phyloP scores from a whole-genome alignment of 805 yeast genomes.

The Barnettozyma salicaria region DNA sequence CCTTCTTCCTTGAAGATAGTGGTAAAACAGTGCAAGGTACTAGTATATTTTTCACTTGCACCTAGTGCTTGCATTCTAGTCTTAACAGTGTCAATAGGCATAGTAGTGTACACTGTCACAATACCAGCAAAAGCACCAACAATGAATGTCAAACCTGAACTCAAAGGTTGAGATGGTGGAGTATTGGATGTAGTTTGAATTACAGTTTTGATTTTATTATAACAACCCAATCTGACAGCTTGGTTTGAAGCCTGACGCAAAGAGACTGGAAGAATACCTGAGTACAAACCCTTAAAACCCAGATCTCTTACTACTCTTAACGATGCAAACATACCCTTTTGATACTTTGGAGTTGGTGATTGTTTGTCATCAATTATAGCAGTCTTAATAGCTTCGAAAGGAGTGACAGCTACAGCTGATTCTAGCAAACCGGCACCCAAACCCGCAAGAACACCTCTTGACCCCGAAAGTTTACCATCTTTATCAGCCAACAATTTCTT shows the following conservation, averaged over 20 bases:
- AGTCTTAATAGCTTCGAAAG: slow-evolving; percentile 94
- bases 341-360: slow-evolving; percentile 69
- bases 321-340: slow-evolving; percentile 51
- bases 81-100: slow-evolving; percentile 95
- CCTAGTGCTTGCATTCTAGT: slow-evolving; percentile 95
- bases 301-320: slow-evolving; percentile 62
- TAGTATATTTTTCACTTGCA: slow-evolving; percentile 59
- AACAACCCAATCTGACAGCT: slow-evolving; percentile 90
- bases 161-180: slow-evolving; percentile 66
- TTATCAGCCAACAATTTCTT: slow-evolving; percentile 72
- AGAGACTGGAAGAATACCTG: slow-evolving; percentile 89
- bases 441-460: slow-evolving; percentile 94
- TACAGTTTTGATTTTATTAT: slow-evolving; percentile 77
- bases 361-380: slow-evolving; percentile 93
- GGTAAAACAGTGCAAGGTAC: slow-evolving; percentile 78
- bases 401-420: slow-evolving; percentile 90
- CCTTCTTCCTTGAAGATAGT: slow-evolving; percentile 85
- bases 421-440: slow-evolving; percentile 94
- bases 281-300: slow-evolving; percentile 79
- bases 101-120: slow-evolving; percentile 84
- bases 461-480: slow-evolving; percentile 81
- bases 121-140: slow-evolving; percentile 90
- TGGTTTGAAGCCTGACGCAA: slow-evolving; percentile 94
- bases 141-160: slow-evolving; percentile 73
- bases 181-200: slow-evolving; percentile 65